phyloP scores from a whole-genome alignment of 208 protist species.

The Leishmania gerbilli region DNA sequence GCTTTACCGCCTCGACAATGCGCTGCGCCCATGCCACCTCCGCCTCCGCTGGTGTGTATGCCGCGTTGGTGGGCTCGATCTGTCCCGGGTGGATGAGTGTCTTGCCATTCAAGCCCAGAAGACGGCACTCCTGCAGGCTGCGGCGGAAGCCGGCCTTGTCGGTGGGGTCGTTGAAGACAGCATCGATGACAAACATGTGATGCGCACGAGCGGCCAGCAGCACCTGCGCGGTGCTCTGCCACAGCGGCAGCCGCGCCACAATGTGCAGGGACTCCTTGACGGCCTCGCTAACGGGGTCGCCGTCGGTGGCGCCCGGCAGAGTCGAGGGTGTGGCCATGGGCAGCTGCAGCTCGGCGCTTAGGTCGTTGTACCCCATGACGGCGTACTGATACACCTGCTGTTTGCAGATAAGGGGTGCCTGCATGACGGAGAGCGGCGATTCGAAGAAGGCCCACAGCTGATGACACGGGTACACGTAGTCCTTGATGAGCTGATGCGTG shows the following conservation, averaged over 20 bases:
- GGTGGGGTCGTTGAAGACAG: slow-evolving; percentile 73
- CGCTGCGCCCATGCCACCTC: slow-evolving; percentile 72
- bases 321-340: slow-evolving; percentile 21
- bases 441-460: slow-evolving; percentile 87
- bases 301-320: neutral
- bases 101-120: slow-evolving; percentile 85
- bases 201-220: slow-evolving; percentile 63
- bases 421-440: slow-evolving; percentile 61
- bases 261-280: slow-evolving; percentile 28
- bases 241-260: slow-evolving; percentile 43
- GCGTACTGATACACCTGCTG: slow-evolving; percentile 68
- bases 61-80: slow-evolving; percentile 62
- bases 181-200: slow-evolving; percentile 76
- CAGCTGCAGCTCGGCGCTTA: slow-evolving; percentile 55
- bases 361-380: slow-evolving; percentile 72
- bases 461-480: slow-evolving; percentile 78
- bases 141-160: slow-evolving; percentile 67
- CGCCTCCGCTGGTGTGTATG: slow-evolving; percentile 54
- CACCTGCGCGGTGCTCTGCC: slow-evolving; percentile 59
- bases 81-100: slow-evolving; percentile 73
- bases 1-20: slow-evolving; percentile 39
- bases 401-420: slow-evolving; percentile 68
- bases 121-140: slow-evolving; percentile 47
- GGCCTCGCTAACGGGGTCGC: slow-evolving; percentile 5
- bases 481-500: slow-evolving; percentile 54